Evolutionary conservation across 164 flowering plant species (phyloP).

Genomic region (Magnolia kwangsiensis): DNA sequence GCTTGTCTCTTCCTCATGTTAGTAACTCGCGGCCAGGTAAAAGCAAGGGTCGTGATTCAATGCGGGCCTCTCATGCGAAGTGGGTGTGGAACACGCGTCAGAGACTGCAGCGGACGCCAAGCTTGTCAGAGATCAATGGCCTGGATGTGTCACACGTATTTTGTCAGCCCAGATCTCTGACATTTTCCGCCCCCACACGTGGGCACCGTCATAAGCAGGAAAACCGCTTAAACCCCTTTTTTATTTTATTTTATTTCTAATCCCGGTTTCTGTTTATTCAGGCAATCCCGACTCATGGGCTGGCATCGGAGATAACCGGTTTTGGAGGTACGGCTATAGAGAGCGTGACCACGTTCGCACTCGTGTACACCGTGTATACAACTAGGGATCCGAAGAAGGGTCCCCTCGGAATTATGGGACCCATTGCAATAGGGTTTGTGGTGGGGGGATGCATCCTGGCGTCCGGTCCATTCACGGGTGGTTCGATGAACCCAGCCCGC

Average conservation of each 20-base stretch:
- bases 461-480: constrained; percentile 80
- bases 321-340: constrained; percentile 77
- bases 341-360: constrained; percentile 55
- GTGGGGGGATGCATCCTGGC: constrained; percentile 74
- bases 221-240: not conserved
- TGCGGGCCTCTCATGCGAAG: not conserved
- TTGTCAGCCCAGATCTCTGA: not conserved
- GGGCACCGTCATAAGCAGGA: not conserved
- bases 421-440: constrained; percentile 53
- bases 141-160: too few species aligned
- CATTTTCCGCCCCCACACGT: not conserved
- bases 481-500: constrained; percentile 83
- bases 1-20: constrained; percentile 62
- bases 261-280: constrained; percentile 15
- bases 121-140: too few species aligned
- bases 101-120: too few species aligned
- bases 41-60: not conserved
- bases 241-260: not conserved
- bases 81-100: too few species aligned
- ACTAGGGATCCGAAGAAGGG: constrained; percentile 56
- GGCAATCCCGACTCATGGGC: constrained; percentile 51
- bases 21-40: constrained; percentile 50
- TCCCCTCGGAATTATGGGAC: constrained; percentile 38
- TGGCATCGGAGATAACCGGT: constrained; percentile 71
- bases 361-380: constrained; percentile 69